These are phyloP conservation scores for Beauveria rudraprayagi DNA, from an alignment of 2,329 filamentous ascomycete genomes.

Conservation along the genomic window DNA sequence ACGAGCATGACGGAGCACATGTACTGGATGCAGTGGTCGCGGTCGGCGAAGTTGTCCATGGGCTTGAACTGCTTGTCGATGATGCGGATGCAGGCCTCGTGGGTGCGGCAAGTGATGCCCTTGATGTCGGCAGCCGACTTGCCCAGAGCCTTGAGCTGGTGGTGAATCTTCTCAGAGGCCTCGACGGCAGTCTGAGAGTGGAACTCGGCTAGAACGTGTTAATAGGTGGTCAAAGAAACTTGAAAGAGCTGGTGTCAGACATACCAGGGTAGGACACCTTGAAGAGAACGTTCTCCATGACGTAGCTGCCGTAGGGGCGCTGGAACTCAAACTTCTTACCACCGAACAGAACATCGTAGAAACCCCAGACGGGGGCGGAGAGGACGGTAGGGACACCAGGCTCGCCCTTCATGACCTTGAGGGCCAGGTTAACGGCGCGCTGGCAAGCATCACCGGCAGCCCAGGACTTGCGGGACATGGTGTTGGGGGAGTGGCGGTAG, in stretches of 20 bases:
- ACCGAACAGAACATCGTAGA: conserved; percentile 97
- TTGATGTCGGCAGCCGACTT: conserved; percentile 94
- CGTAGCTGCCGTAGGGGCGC: conserved; percentile 92
- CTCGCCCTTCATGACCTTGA: conserved; percentile 90
- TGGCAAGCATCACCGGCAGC: conserved; percentile 97
- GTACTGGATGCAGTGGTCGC: conserved; percentile 99
- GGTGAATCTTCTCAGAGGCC: conserved; percentile 80
- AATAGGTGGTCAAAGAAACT: not conserved
- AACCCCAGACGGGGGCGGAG: conserved; percentile 89
- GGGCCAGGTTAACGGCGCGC: conserved; percentile 80
- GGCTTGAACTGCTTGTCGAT: conserved; percentile 99
- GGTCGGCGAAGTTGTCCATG: conserved; percentile 99
- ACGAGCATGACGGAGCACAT: conserved; percentile 96
- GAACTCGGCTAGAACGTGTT: conserved; percentile 61
- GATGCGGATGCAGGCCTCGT: conserved; percentile 97
- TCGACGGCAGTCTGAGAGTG: conserved; percentile 98
- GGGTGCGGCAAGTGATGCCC: conserved; percentile 84
- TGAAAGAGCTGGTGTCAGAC: conserved; percentile 18
- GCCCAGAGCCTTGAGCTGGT: conserved; percentile 72
- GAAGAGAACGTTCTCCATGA: conserved; percentile 99
- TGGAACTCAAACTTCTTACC: conserved; percentile 95
- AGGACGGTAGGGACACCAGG: conserved; percentile 86
- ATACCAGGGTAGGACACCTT: conserved; percentile 96
- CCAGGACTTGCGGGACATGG: conserved; percentile 99
- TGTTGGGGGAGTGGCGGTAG: conserved; percentile 96